phyloP scores from a whole-genome alignment of 2,329 filamentous ascomycete species.

The Rhinocladiella similis region DNA sequence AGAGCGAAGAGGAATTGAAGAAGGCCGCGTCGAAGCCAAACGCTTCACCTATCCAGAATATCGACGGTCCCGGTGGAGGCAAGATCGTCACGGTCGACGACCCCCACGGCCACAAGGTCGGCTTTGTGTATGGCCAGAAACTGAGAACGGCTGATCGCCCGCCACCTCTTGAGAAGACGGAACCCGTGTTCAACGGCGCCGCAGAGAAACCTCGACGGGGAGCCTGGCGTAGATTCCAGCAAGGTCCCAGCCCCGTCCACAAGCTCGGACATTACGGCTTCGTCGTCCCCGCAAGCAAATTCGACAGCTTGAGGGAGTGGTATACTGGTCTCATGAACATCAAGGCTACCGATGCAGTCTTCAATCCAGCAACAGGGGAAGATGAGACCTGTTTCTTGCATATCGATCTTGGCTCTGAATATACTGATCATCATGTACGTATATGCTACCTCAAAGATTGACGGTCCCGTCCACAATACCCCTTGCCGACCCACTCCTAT shows the following conservation, averaged over 20 bases:
- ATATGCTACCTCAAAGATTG: constrained; percentile 36
- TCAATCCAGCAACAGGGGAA: constrained; percentile 20
- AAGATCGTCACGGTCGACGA: constrained; percentile 26
- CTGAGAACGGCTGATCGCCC: constrained; percentile 9
- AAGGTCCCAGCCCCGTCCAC: constrained; percentile 49
- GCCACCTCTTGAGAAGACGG: constrained; percentile 7
- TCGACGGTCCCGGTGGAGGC: constrained; percentile 26
- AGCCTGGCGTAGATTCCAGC: constrained; percentile 42
- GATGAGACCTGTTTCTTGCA: constrained; percentile 48
- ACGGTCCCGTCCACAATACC: neutral
- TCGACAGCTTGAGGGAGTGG: constrained; percentile 39
- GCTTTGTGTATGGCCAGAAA: constrained; percentile 26
- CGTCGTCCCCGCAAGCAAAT: constrained; percentile 35
- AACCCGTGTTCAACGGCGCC: constrained; percentile 36
- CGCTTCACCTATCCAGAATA: constrained; percentile 15
- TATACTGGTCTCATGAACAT: constrained; percentile 49
- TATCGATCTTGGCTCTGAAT: constrained; percentile 48
- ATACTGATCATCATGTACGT: constrained; percentile 51
- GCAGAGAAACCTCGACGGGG: constrained; percentile 37
- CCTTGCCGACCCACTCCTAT: too few relatives aligned
- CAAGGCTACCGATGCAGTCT: constrained; percentile 46
- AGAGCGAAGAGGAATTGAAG: constrained; percentile 16
- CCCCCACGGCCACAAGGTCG: constrained; percentile 25
- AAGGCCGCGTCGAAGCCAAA: constrained; percentile 12
- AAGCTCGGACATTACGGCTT: constrained; percentile 51